These are phyloP conservation scores for Fimicolochytrium jonesii DNA, from an alignment of 192 early-diverging fungal species.

Conservation along the genomic window DNA sequence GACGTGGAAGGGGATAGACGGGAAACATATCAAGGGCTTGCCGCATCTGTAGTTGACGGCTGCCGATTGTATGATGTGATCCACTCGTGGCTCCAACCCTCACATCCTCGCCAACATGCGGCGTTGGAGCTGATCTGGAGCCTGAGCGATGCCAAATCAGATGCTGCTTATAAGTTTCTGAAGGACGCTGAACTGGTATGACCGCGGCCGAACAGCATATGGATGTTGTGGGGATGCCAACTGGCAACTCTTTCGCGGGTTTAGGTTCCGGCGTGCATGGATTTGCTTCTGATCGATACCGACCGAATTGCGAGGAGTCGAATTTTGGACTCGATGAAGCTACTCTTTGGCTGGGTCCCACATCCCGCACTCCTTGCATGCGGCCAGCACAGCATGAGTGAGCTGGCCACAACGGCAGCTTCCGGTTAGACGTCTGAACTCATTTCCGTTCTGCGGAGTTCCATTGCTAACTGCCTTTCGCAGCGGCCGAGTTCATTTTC, in stretches of 20 bases:
- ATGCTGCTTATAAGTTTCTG: not conserved
- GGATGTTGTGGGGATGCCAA: too few relatives aligned
- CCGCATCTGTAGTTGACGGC: too few relatives aligned
- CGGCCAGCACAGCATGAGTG: too few relatives aligned
- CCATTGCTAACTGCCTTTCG: too few relatives aligned
- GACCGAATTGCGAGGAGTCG: conserved; percentile 11
- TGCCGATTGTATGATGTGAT: too few relatives aligned
- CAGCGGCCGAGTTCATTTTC: too few relatives aligned
- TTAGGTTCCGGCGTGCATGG: not conserved
- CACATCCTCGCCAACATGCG: not conserved
- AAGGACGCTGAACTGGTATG: conserved; percentile 7
- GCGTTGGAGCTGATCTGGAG: conserved; percentile 14
- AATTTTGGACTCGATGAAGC: conserved; percentile 8
- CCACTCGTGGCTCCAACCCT: not conserved
- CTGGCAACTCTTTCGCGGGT: not conserved
- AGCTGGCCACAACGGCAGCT: too few relatives aligned
- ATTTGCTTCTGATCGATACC: not conserved
- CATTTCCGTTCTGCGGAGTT: too few relatives aligned
- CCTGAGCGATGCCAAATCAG: not conserved
- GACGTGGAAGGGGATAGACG: too few relatives aligned
- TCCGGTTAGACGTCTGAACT: too few relatives aligned
- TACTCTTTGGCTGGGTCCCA: conserved; percentile 5
- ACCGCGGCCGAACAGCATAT: not conserved
- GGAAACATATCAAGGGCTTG: too few relatives aligned
- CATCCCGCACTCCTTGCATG: too few relatives aligned